phyloP scores from a whole-genome alignment of 495 filamentous ascomycete species.

The Lasiosphaeriaceae sp. region DNA sequence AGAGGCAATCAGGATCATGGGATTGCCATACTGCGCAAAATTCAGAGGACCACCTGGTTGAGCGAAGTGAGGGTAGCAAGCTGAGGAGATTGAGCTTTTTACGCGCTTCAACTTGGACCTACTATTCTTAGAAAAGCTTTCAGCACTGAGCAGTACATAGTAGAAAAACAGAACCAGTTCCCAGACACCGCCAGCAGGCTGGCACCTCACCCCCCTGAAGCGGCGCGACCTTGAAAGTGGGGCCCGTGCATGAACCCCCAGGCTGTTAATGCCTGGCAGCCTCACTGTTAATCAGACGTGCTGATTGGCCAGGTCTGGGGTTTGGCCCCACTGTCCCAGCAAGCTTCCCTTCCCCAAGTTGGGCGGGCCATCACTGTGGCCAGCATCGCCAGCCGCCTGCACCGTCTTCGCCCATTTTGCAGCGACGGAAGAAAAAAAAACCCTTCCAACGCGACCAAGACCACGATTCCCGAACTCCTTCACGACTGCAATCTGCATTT shows the following conservation, averaged over 20 bases:
- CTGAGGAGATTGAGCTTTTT: too few species aligned
- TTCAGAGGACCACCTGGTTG: too few species aligned
- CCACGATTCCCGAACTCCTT: not conserved
- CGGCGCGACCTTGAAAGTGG: not conserved
- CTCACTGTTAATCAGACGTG: conserved; percentile 9
- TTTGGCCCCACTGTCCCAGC: not conserved
- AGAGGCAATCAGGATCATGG: too few species aligned
- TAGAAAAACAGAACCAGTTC: too few species aligned
- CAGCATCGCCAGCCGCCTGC: conserved; percentile 15
- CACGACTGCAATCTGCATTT: not conserved
- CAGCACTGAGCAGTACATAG: too few species aligned
- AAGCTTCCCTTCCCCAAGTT: not conserved
- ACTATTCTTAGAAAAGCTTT: too few species aligned
- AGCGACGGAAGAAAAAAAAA: conserved; percentile 6
- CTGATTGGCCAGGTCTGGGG: conserved; percentile 16
- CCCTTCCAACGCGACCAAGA: conserved; percentile 5
- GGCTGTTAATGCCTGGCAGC: conserved; percentile 26
- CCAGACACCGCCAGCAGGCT: too few species aligned
- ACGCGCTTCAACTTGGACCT: too few species aligned
- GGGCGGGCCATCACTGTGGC: conserved; percentile 4
- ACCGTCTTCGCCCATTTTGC: conserved; percentile 9
- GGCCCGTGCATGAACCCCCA: not conserved
- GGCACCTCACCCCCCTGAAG: not conserved
- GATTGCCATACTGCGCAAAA: too few species aligned
- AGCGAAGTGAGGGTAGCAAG: too few species aligned